Evolutionary conservation across 139 green algal species (phyloP).

Genomic region (Chlamydomonas applanata): DNA sequence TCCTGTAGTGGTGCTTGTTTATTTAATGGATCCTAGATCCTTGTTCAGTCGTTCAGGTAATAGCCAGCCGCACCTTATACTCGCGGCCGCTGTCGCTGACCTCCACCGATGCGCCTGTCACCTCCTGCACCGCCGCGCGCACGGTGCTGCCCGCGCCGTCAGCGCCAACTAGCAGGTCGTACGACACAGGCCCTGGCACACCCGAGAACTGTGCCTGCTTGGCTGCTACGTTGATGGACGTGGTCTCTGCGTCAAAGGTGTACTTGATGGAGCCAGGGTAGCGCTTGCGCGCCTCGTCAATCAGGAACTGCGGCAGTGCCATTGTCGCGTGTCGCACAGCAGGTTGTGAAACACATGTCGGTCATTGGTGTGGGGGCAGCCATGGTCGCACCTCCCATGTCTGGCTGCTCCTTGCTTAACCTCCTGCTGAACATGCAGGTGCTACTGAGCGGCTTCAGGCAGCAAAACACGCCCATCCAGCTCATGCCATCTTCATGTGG

Average conservation of each 20-base stretch:
- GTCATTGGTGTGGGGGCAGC: too few relatives aligned
- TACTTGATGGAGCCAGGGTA: conserved; percentile 43
- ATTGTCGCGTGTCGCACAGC: not conserved
- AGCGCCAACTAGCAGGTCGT: conserved; percentile 57
- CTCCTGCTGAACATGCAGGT: too few relatives aligned
- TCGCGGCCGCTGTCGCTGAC: conserved; percentile 46
- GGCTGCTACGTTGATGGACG: conserved; percentile 11
- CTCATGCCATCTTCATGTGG: too few relatives aligned
- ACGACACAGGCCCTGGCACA: conserved; percentile 9
- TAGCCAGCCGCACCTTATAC: conserved; percentile 37
- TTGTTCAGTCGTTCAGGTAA: too few relatives aligned
- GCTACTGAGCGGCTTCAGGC: too few relatives aligned
- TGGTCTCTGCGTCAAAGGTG: conserved; percentile 33
- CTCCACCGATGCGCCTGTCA: conserved; percentile 6
- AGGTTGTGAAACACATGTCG: too few relatives aligned
- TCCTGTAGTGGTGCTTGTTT: too few relatives aligned
- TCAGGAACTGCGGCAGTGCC: conserved; percentile 50
- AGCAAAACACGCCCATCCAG: too few relatives aligned
- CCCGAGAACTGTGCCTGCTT: conserved; percentile 10
- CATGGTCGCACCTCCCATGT: too few relatives aligned
- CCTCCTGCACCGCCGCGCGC: conserved; percentile 13
- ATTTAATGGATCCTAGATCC: too few relatives aligned
- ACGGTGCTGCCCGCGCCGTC: conserved; percentile 44
- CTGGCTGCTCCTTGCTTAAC: too few relatives aligned
- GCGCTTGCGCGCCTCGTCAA: conserved; percentile 36